Evolutionary conservation across 2,329 filamentous ascomycete species (phyloP), one percentile per base, ranked within the genome.

Genomic region (Fusarium sp.): DNA sequence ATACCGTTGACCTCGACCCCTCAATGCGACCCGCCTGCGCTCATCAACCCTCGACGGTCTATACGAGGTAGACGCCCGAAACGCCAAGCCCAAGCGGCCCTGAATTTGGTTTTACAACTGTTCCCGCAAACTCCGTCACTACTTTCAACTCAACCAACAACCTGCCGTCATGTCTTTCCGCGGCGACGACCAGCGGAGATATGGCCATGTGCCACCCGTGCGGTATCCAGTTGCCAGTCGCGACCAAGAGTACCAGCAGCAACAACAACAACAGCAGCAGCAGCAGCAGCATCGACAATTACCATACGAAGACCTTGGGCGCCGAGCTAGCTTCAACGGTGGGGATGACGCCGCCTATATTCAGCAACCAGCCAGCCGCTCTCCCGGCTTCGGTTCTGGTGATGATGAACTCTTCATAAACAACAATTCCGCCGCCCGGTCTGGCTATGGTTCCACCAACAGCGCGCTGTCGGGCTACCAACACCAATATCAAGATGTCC

Each of bases 251-350:
- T 72, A 74, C 54, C 74, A 77, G 45, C 79, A 82, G 45, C 72
- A 76, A 43, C 74, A 72, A 32, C 69, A 34, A 9, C 24, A 25
- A 25, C 24, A 24, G 24, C 79, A 82, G 45, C 81, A 81, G 62
- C 66, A 75, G 22, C 72, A 75, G 46, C 74, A 71, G 52, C 73
- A 74, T 10, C 25, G 25, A 48, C 79, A 82, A 63, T 64, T 75
- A 46, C 79, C 81, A 64, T 74, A 76, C 58, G 71, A 74, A 69
- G 78, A 70, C 32, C 34, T 69, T 47, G 68, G 77, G 45, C 85
- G 92, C 71, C 86, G 88, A 70, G 86, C 88, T 51, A 95, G 91
- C 82, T 94, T 93, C 82, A 90, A 94, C 78, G 88, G 86, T 71
- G 92, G 91, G 70, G 93, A 96, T 78, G 92, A 95, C 78, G 83